These are phyloP conservation scores for Pyrenochaeta sp. DNA, from an alignment of 2,329 filamentous ascomycete genomes.

Conservation along the genomic window DNA sequence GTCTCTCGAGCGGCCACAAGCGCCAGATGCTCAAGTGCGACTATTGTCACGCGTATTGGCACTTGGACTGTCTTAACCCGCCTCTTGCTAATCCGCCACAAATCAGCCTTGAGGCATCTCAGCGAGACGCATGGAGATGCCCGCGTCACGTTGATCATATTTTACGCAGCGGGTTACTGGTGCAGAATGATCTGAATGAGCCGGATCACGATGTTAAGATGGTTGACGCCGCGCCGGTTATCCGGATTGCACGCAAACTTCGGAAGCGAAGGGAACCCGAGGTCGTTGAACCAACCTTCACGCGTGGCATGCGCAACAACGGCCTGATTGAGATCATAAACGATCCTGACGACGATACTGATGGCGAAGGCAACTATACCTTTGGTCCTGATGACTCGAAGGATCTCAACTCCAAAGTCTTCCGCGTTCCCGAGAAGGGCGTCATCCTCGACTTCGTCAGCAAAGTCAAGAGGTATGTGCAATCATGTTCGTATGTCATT, in stretches of 20 bases:
- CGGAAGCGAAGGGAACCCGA: conserved; percentile 60
- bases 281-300: conserved; percentile 57
- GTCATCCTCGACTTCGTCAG: conserved; percentile 68
- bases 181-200: conserved; percentile 45
- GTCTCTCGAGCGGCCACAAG: conserved; percentile 67
- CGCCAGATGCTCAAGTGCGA: conserved; percentile 87
- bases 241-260: conserved; percentile 51
- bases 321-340: conserved; percentile 58
- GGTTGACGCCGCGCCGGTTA: conserved; percentile 34
- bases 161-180: conserved; percentile 55
- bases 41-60: conserved; percentile 82
- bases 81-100: conserved; percentile 81
- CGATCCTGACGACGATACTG: conserved; percentile 53
- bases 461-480: conserved; percentile 59
- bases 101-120: conserved; percentile 56
- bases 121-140: conserved; percentile 82
- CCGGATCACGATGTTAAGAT: conserved; percentile 39
- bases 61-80: conserved; percentile 89
- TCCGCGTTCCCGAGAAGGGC: conserved; percentile 56
- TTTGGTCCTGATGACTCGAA: conserved; percentile 53
- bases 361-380: conserved; percentile 53
- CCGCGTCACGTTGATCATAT: conserved; percentile 85
- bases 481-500: conserved; percentile 9
- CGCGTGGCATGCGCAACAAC: conserved; percentile 68
- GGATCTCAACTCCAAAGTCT: conserved; percentile 50